Percentiles rank a stretch among this genome's conserved stretches.
Conservation (phyloP, 148 eudicot species). For the Agrostemma githago region DNA sequence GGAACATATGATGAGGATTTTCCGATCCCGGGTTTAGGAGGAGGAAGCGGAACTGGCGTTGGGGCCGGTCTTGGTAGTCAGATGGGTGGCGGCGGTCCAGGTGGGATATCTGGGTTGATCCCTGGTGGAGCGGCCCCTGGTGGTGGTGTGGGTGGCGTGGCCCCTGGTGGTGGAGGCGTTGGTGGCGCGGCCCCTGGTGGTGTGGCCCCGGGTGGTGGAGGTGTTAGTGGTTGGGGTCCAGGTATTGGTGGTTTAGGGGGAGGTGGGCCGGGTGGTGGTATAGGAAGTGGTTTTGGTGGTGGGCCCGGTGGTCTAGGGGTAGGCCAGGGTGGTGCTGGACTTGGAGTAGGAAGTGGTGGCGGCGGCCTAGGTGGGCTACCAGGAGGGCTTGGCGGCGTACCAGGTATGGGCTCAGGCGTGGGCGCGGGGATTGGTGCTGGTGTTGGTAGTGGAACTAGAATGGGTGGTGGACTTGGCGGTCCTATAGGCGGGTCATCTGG, state of each 20-base stretch:
- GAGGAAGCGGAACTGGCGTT: background rate
- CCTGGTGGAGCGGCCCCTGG: background rate
- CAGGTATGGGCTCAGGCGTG: slow-evolving; percentile 24
- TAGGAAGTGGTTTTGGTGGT: slow-evolving; percentile 8
- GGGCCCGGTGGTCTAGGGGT: slow-evolving; percentile 10
- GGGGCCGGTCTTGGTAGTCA: slow-evolving; percentile 3
- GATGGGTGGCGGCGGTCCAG: slow-evolving; percentile 1
- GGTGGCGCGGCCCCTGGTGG: slow-evolving; percentile 7
- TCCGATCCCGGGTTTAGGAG: background rate
- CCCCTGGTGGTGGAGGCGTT: background rate
- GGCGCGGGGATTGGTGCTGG: slow-evolving; percentile 25
- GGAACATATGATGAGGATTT: background rate
- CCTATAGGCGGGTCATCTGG: background rate
- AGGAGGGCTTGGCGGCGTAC: slow-evolving; percentile 10
- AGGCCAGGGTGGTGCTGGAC: slow-evolving; percentile 14
- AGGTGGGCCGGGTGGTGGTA: slow-evolving; percentile 11
- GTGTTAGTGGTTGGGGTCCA: background rate
- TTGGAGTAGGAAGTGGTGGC: slow-evolving; percentile 5
- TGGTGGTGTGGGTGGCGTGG: background rate
- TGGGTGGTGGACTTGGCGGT: slow-evolving; percentile 26
- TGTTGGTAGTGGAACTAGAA: slow-evolving; percentile 17
- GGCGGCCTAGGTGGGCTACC: slow-evolving; percentile 6
- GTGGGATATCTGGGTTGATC: slow-evolving; percentile 6
- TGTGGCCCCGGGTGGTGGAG: background rate
- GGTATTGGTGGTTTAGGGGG: slow-evolving; percentile 1